A percentile compares a stretch with the other conserved stretches of the same genome.
Evolutionary conservation across 805 yeast species (phyloP).

Genomic region (Pichia paraexigua): DNA sequence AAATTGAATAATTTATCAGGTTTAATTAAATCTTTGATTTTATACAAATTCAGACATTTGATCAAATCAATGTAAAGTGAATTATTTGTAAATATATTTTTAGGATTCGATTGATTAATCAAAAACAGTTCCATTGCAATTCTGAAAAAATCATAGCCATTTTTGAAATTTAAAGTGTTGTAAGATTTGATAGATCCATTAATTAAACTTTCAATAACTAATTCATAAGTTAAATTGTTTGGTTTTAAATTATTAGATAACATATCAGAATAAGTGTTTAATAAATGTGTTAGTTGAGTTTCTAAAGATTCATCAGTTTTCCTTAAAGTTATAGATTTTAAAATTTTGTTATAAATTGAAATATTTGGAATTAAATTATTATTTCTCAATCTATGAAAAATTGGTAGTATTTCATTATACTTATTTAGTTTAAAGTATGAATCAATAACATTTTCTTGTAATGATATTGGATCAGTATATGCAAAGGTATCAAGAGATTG

Average conservation of each 20-base stretch:
- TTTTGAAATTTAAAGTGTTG: slow-evolving; percentile 28
- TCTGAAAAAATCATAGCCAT: slow-evolving; percentile 40
- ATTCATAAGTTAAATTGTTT: slow-evolving; percentile 42
- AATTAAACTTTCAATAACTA: slow-evolving; percentile 43
- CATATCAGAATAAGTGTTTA: slow-evolving; percentile 64
- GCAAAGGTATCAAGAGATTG: slow-evolving; percentile 1
- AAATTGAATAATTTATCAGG: slow-evolving; percentile 14
- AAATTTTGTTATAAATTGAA: slow-evolving; percentile 44
- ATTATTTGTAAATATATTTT: slow-evolving; percentile 13
- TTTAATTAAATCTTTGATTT: slow-evolving; percentile 14
- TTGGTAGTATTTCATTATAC: slow-evolving; percentile 28
- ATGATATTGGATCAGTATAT: slow-evolving; percentile 8
- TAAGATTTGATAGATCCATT: slow-evolving; percentile 39
- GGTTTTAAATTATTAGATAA: slow-evolving; percentile 50
- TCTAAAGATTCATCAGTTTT: slow-evolving; percentile 48
- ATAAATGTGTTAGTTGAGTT: slow-evolving; percentile 49
- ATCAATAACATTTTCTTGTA: slow-evolving; percentile 20
- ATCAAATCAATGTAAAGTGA: slow-evolving; percentile 18
- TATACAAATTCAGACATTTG: slow-evolving; percentile 21
- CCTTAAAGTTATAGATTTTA: slow-evolving; percentile 47
- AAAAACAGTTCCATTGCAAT: slow-evolving; percentile 41
- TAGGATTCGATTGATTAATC: slow-evolving; percentile 19
- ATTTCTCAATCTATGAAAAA: slow-evolving; percentile 25
- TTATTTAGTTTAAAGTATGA: slow-evolving; percentile 17
- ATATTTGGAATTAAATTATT: slow-evolving; percentile 40